Evolutionary conservation across 75 land plant species (phyloP), one percentile per base, ranked within the genome.

Genomic region (Pinus taeda): DNA sequence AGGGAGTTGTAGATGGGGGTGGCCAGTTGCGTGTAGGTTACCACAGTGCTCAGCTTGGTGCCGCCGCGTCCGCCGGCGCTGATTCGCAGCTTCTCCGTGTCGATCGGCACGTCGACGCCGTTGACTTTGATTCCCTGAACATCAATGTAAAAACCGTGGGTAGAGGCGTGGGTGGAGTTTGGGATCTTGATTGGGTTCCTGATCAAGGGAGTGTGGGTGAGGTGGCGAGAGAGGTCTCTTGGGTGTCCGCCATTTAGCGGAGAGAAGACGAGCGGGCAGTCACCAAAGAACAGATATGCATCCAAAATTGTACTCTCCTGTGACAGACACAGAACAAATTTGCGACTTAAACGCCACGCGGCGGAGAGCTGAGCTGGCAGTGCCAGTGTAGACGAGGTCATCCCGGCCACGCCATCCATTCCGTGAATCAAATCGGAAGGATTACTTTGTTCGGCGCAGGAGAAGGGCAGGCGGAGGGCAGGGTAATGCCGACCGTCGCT

Each of bases 131-230:
- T 85, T 17, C 81, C 66, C 8, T 72, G 86, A 12, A 88, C 79
- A 2, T 70, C 73, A 77, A 90, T 83, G 79, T 74, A 85, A 73
- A 81, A 83, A 15, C 81, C 79, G 13, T 57, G 42, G 42, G 5
- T 39, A 5, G 42, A 39, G 42, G 42, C 42, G 5, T 39, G 42
- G 4, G 42, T 39, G 42, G 42, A 4, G 5, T 6, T 6, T 3
- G 42, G 9, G 26, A 86, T 71, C 60, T 80, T 71, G 12, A 79
- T 73, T 12, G 84, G 87, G 81, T 83, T 79, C 39, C 29, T 36
- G 3, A 90, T 4, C 12, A 90, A 78, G 0, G 90, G 93, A 0
- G 90, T 88, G 86, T 80, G 85, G 29, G 6, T 5, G 24, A 87
- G 77, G 1, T 4, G 18, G 21, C 53, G 2, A 36, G 88, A 71